Evolutionary conservation across 2,329 filamentous ascomycete species (phyloP), one percentile per base, ranked within the genome.

Genomic region (Trichoderma sp.): DNA sequence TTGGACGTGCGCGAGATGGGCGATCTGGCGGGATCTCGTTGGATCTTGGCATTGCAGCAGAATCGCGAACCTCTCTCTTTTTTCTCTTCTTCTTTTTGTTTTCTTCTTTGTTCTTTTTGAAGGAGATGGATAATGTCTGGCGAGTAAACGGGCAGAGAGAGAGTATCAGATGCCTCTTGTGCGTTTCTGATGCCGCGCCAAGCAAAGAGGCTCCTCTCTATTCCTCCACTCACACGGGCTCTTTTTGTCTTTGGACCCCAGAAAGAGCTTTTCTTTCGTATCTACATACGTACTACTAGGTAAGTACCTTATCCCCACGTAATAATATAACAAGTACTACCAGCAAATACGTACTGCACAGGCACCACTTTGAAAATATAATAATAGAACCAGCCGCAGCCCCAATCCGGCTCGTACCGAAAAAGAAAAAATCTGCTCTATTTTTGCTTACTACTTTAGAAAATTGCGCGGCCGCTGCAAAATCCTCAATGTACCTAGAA

Each of bases 151-250:
- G 34, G 34, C 19, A 12, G 15, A n/a, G 15, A 4, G n/a, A 9
- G 22, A 12, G 42, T 19, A 48, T 48, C 42, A 45, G 19, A 9
- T 19, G 25, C 8, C 9, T 29, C n/a, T n/a, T 22, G 32, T 37
- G 42, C 12, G 22, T 42, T 15, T 64, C 9, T 17, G 29, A 15
- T 29, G 60, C 52, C 58, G 61, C 61, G 61, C 50, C 50, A 42
- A 56, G 61, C n/a, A 29, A 56, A 27, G 35, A 56, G 50, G 61
- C 61, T 64, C 50, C n/a, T n/a, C n/a, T n/a, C n/a, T n/a, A n/a
- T n/a, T n/a, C n/a, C 27, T 54, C 61, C 61, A 64, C 61, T 64
- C 27, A 34, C 25, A 64, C 27, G 45, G 29, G 39, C n/a, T 3
- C 19, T 27, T 17, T 63, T 27, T 10, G n/a, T 12, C 35, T 22